Percentiles rank a stretch among this genome's conserved stretches.
These are phyloP conservation scores for Cucurbita ficifolia DNA, from an alignment of 306 rosid species.

Conservation along the genomic window DNA sequence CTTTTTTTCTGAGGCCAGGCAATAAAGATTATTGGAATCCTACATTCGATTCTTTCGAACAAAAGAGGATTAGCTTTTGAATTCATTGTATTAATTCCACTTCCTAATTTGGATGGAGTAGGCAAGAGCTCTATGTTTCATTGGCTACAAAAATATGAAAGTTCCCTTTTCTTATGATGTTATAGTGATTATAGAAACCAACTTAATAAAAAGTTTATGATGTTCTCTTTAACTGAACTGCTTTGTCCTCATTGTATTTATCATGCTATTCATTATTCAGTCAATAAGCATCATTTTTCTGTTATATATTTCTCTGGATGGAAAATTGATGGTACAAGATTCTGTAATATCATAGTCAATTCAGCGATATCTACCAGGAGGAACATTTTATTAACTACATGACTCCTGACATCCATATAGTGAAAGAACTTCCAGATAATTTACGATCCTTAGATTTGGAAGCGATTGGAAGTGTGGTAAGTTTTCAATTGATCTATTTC, in stretches of 20 bases:
- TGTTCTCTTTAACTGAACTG: neutral
- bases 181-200: neutral
- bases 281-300: conserved; percentile 11
- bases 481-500: conserved; percentile 14
- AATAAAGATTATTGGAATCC: neutral
- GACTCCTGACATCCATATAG: conserved; percentile 82
- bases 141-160: neutral
- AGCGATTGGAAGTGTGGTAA: conserved; percentile 76
- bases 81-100: no score
- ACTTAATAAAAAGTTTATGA: neutral
- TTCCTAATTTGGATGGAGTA: neutral
- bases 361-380: conserved; percentile 85
- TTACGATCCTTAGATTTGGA: conserved; percentile 73
- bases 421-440: conserved; percentile 72
- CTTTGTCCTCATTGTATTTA: neutral
- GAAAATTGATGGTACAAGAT: conserved; percentile 21
- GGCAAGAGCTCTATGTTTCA: neutral
- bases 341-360: conserved; percentile 59
- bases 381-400: conserved; percentile 76
- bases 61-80: no score
- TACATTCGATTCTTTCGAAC: no score
- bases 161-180: neutral
- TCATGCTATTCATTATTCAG: conserved; percentile 2
- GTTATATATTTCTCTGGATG: conserved; percentile 12
- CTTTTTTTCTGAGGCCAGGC: neutral